Evolutionary conservation across 345 rosid genomes (phyloP), one percentile per base, ranked within the genome.

Genomic region (Durio zibethinus): DNA sequence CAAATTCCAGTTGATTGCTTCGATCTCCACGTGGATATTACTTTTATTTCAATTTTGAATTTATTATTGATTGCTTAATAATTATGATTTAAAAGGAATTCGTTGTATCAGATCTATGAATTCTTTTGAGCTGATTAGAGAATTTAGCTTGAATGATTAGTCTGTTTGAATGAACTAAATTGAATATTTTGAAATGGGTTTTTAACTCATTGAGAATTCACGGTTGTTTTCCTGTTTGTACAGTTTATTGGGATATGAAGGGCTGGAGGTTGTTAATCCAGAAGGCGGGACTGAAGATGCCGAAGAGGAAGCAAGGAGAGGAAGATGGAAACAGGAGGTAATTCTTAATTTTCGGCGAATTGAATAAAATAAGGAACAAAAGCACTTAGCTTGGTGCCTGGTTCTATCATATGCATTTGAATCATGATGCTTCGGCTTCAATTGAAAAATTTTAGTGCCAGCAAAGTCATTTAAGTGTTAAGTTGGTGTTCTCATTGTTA

Each of bases 261-360:
- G 99, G 6, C 77, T 96, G 56, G 98, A 96, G 86, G 98, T 96
- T 77, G 82, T 94, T 53, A 94, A 96, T 80, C 99, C 98, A 1
- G 99, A 96, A 81, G 99, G 99, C 80, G 89, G 97, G 78, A 94
- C 90, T 27, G 98, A 94, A 35, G 99, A 96, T 73, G 97, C 95
- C 33, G 99, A 87, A 72, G 98, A 92, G 81, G 98, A 96, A 88
- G 99, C 99, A 73, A 89, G 75, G 71, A 89, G 66, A 83, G 99
- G 99, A 83, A 90, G 98, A 84, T 96, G 99, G 99, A 91, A 78
- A 74, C 95, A 91, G 78, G 98, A 94, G 95, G 98, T 91, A 81
- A 27, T 52, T 31, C 2, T 75, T 64, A 15, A 35, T 56, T 16
- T 1, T 53, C 0, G 1, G 10, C 14, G 0, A 16, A 31, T 43